A percentile compares a stretch with the other conserved stretches of the same genome.
These are phyloP conservation scores for Cunninghamia lanceolata DNA, from an alignment of 75 land plant genomes.

Conservation along the genomic window DNA sequence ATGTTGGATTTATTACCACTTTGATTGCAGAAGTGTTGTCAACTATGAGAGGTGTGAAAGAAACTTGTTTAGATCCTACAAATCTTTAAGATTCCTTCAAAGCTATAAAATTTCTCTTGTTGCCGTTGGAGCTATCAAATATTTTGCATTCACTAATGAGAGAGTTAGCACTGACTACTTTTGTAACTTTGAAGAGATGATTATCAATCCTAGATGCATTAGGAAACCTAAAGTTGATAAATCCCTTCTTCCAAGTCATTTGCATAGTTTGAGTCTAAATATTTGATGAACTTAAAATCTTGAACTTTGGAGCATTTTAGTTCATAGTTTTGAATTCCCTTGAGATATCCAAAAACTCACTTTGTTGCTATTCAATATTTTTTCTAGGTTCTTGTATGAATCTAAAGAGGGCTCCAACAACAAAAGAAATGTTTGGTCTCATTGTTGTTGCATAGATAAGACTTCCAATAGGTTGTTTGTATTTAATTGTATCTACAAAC, in stretches of 20 bases:
- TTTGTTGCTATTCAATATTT: neutral
- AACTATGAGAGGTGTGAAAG: neutral
- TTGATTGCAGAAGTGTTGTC: neutral
- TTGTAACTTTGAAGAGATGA: neutral
- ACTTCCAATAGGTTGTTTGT: neutral
- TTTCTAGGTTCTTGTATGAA: neutral
- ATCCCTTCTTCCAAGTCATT: too few species aligned
- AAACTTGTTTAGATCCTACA: neutral
- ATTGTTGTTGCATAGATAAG: neutral
- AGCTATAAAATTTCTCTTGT: neutral
- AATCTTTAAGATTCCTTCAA: neutral
- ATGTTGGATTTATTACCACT: neutral
- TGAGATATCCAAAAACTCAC: neutral
- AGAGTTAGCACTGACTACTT: neutral
- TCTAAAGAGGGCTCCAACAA: neutral
- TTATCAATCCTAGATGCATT: neutral
- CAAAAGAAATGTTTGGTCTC: neutral
- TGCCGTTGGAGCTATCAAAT: too few species aligned
- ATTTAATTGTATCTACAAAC: neutral
- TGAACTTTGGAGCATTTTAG: neutral
- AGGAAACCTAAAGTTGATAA: neutral
- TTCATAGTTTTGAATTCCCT: neutral
- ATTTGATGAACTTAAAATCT: neutral
- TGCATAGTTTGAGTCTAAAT: neutral
- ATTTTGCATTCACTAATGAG: neutral